These are phyloP conservation scores for Erythrophleum ivorense DNA, from an alignment of 331 rosid species.

Conservation along the genomic window DNA sequence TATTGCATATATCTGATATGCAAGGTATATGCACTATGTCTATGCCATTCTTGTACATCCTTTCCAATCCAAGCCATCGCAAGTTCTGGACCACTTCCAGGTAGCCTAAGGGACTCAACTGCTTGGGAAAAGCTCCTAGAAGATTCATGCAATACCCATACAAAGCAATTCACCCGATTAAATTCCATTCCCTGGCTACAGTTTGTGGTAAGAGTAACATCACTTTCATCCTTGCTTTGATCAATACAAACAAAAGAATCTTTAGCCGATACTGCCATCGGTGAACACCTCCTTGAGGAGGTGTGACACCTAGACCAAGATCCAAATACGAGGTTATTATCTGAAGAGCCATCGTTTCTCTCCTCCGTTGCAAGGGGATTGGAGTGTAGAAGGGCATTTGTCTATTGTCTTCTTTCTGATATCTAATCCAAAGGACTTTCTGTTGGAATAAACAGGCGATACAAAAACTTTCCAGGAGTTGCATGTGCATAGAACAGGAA, in stretches of 20 bases:
- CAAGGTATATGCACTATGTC: too few species aligned
- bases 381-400: slow-evolving; percentile 38
- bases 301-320: slow-evolving; percentile 44
- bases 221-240: slow-evolving; percentile 43
- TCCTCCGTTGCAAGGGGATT: slow-evolving; percentile 47
- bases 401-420: slow-evolving; percentile 40
- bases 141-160: slow-evolving; percentile 65
- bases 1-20: slow-evolving; percentile 56
- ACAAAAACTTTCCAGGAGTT: slow-evolving; percentile 16
- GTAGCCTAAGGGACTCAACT: slow-evolving; percentile 57
- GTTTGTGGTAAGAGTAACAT: slow-evolving; percentile 37
- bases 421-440: slow-evolving; percentile 47
- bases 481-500: background rate
- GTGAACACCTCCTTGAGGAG: slow-evolving; percentile 44
- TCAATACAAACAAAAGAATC: slow-evolving; percentile 41
- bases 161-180: slow-evolving; percentile 59
- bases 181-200: slow-evolving; percentile 36
- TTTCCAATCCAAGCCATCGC: slow-evolving; percentile 83
- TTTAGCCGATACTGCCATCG: slow-evolving; percentile 38
- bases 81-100: slow-evolving; percentile 59
- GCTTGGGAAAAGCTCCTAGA: slow-evolving; percentile 68
- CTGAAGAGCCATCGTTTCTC: slow-evolving; percentile 35
- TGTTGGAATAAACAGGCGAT: slow-evolving; percentile 37
- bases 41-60: slow-evolving; percentile 72
- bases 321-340: slow-evolving; percentile 35